Base-by-base conservation (phyloP, 1,139 yeast genomes). In the Kodamaea plutei region DNA sequence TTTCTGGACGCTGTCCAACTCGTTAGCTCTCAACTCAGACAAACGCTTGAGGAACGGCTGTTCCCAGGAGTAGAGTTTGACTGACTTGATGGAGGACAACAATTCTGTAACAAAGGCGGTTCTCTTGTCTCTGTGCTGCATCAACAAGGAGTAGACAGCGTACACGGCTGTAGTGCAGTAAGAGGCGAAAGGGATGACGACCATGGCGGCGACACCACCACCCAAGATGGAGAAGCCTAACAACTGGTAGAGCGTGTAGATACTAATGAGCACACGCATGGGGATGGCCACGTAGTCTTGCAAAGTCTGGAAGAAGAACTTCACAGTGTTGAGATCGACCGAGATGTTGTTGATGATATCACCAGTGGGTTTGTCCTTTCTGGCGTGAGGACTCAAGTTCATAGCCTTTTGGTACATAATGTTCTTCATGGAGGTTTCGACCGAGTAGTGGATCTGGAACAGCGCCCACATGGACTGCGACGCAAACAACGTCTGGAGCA, bases 311-410 rank as follows among this genome's bases (percentile, higher is more conserved):
- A 44, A 41, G 31, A 50, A 40, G 31, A 39, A 31, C 22, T 50
- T 39, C 28, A 56, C 37, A 12, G 40, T 48, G 18, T 30, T 32
- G 14, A 50, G 44, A 35, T 56, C 61, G 20, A 47, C 44, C 4
- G 58, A 45, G 22, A 55, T 48, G 33, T 53, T 52, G 34, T 53
- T 56, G 18, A 56, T 48, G 28, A 56, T 55, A 19, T 54, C 60
- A 28, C 61, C 61, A 9, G 58, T 52, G 3, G 56, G 36, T 30
- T 54, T 55, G 18, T 47, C 45, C 31, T 48, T 52, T 22, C 50
- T 47, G 9, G 57, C 40, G 25, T 50, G 50, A 7, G 61, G 57
- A 13, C 59, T 52, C 26, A 56, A 45, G 15, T 35, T 44, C 37
- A 55, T 35, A 3, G 60, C 53, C 39, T 56, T 56, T 5, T 44